Evolutionary conservation across 1,284 basidiomycete species (phyloP), one percentile per base, ranked within the genome.

Genomic region (Cryptococcus amylolentus): DNA sequence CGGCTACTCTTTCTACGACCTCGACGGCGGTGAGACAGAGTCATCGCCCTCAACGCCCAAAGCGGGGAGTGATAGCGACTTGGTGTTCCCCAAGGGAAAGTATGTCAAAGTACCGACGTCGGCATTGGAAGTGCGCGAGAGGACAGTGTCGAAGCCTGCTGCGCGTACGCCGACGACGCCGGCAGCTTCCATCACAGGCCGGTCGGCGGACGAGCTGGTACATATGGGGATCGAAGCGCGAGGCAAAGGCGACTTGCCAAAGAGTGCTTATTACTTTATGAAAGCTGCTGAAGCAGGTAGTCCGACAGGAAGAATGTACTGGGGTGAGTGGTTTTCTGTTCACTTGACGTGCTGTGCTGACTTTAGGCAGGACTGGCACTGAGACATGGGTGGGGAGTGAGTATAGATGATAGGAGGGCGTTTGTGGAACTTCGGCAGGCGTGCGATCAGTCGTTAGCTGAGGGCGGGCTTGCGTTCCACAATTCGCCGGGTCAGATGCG

Each of bases 241-340:
- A 41, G 62, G 64, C 5, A 66, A 65, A 35, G 72, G 72, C 9
- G 72, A 76, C 59, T 42, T 72, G 39, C 62, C 73, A 9, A 73
- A 71, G 44, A 66, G 68, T 12, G 73, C 75, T 42, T 76, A 68
- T 62, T 69, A 72, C 47, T 78, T 77, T 54, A 68, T 73, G 64
- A 71, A 68, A 59, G 73, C 76, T 44, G 72, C 73, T 20, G 71
- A 77, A 54, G 63, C 58, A 3, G 75, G 75, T 4, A 72, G 68
- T 48, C 49, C 67, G n/a, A 70, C 68, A 0, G 76, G 76, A 5
- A 62, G 68, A 56, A 73, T 78, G 53, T 71, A 74, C 49, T 77
- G 66, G 58, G 76, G 73, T 71, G 53, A 60, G 69, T 62, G 2
- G 14, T 4, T 10, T 47, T 47, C 31, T 20, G 6, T 49, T 16